Conservation (phyloP, 139 green algal genomes). For the Closterium sp. region DNA sequence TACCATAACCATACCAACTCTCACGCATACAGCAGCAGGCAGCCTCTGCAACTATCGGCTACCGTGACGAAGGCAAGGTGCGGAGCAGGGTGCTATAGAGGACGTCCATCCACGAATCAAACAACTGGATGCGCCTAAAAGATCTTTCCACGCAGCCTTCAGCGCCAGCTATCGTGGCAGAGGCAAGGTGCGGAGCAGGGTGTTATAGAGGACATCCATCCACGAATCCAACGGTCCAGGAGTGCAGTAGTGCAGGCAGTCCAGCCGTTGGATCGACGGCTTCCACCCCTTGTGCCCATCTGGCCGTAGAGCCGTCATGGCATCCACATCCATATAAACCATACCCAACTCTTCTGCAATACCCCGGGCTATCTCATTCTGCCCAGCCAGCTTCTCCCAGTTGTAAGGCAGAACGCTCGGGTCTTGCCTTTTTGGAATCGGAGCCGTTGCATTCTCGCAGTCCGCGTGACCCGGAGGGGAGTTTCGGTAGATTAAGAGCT, state of each 20-base stretch:
- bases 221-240: constrained; percentile 24
- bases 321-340: constrained; percentile 23
- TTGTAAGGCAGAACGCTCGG: constrained; percentile 18
- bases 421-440: background rate
- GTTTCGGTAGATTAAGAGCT: constrained; percentile 14
- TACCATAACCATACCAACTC: no score
- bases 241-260: constrained; percentile 38
- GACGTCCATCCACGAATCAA: constrained; percentile 18
- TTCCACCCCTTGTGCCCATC: constrained; percentile 19
- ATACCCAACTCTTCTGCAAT: constrained; percentile 3
- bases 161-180: background rate
- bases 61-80: background rate
- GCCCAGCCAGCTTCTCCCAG: constrained; percentile 6
- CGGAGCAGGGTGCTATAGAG: constrained; percentile 26
- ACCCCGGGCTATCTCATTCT: constrained; percentile 9
- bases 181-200: background rate
- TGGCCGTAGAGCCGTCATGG: constrained; percentile 16
- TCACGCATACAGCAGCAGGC: no score
- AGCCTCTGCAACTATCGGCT: no score
- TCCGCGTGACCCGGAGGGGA: constrained; percentile 7
- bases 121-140: no score
- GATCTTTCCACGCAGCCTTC: no score
- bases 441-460: background rate
- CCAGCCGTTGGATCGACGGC: background rate
- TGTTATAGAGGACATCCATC: constrained; percentile 27